A percentile compares a stretch with the other conserved stretches of the same genome.
phyloP scores from a whole-genome alignment of 164 flowering plant species.

The Litsea cubeba region DNA sequence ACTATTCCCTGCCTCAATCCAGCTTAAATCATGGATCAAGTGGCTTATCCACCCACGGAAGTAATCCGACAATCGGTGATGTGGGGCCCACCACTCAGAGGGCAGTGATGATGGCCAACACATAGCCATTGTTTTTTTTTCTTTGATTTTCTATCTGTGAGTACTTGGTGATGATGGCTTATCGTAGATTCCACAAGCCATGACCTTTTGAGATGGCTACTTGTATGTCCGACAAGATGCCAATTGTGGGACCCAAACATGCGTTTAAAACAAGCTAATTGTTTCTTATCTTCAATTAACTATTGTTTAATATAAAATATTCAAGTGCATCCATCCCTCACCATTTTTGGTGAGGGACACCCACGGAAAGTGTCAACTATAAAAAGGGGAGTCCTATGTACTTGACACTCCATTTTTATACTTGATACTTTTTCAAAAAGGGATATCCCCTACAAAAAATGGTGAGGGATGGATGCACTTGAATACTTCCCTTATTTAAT shows the following conservation, averaged over 20 bases:
- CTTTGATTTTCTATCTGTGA: neutral
- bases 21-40: neutral
- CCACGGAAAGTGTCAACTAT: no score
- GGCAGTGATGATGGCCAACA: neutral
- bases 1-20: neutral
- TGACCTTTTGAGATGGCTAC: neutral
- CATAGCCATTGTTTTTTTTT: neutral
- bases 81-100: neutral
- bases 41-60: neutral
- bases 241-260: neutral
- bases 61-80: neutral
- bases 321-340: no score
- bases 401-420: no score
- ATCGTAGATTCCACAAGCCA: no score
- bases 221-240: neutral
- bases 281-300: neutral
- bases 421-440: no score
- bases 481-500: no score
- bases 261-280: neutral
- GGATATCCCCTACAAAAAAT: no score
- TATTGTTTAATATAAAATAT: no score
- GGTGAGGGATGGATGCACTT: no score
- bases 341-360: no score
- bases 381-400: no score
- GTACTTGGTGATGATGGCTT: no score